Evolutionary conservation across 2,329 filamentous ascomycete genomes (phyloP).

Genomic region (Fusarium algeriense): DNA sequence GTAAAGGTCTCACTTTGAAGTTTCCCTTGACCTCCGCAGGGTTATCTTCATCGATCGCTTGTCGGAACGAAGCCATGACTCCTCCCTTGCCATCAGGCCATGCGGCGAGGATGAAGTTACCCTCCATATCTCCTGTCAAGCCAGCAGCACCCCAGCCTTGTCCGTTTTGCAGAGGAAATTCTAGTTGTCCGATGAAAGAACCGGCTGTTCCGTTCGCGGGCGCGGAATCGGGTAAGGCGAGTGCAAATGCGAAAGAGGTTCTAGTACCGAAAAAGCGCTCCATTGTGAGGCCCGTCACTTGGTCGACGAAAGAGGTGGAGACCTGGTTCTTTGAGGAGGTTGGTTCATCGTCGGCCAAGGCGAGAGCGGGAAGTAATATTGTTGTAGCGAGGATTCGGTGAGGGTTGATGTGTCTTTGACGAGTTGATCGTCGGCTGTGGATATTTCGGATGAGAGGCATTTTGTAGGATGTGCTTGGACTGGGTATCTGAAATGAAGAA

Average conservation of each 20-base stretch:
- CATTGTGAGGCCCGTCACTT: constrained; percentile 24
- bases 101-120: constrained; percentile 8
- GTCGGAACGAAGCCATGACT: constrained; percentile 17
- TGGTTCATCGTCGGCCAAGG: constrained; percentile 5
- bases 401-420: constrained; percentile 6
- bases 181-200: constrained; percentile 3
- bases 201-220: background rate
- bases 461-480: background rate
- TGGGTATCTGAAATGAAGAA: background rate
- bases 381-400: background rate
- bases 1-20: constrained; percentile 11
- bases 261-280: constrained; percentile 1
- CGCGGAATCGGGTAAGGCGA: background rate
- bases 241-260: background rate
- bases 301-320: constrained; percentile 1
- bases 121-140: constrained; percentile 16
- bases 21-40: background rate
- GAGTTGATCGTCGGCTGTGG: background rate
- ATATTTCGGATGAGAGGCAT: constrained; percentile 7
- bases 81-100: constrained; percentile 21
- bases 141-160: constrained; percentile 22
- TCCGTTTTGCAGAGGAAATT: background rate
- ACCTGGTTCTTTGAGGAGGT: background rate
- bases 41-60: constrained; percentile 18
- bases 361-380: background rate